A percentile compares a stretch with the other conserved stretches of the same genome.
phyloP scores from a whole-genome alignment of 2,329 filamentous ascomycete species.

The Apiospora phragmitis region DNA sequence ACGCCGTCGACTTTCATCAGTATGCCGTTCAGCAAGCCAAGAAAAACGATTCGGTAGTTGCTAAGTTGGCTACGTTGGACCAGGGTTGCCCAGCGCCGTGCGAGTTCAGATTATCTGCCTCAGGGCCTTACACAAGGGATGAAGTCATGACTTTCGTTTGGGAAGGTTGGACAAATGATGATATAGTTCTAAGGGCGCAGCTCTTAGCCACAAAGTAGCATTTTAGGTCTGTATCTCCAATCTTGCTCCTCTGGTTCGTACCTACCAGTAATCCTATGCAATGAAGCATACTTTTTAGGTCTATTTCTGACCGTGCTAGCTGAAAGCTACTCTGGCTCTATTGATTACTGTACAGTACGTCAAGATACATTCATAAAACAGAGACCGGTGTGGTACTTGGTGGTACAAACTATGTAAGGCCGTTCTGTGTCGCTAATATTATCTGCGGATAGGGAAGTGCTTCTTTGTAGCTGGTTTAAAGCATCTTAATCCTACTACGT shows the following conservation, averaged over 20 bases:
- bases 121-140: background rate
- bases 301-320: background rate
- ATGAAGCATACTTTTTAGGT: background rate
- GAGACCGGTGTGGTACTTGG: too few relatives aligned
- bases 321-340: background rate
- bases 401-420: too few relatives aligned
- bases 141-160: background rate
- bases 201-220: background rate
- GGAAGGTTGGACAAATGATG: background rate
- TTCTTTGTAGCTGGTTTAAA: too few relatives aligned
- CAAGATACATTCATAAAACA: too few relatives aligned
- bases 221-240: background rate
- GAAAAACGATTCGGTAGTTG: background rate
- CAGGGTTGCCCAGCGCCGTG: background rate
- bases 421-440: too few relatives aligned
- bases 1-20: background rate
- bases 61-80: background rate
- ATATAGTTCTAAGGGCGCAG: background rate
- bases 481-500: too few relatives aligned
- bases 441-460: too few relatives aligned
- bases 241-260: background rate
- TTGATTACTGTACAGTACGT: background rate
- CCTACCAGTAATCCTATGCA: too few relatives aligned
- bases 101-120: background rate
- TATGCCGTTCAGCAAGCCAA: background rate